Percentiles rank a stretch among this genome's conserved stretches.
These are phyloP conservation scores for Aspergillus tamarii DNA, from an alignment of 2,329 filamentous ascomycete species.

Conservation along the genomic window DNA sequence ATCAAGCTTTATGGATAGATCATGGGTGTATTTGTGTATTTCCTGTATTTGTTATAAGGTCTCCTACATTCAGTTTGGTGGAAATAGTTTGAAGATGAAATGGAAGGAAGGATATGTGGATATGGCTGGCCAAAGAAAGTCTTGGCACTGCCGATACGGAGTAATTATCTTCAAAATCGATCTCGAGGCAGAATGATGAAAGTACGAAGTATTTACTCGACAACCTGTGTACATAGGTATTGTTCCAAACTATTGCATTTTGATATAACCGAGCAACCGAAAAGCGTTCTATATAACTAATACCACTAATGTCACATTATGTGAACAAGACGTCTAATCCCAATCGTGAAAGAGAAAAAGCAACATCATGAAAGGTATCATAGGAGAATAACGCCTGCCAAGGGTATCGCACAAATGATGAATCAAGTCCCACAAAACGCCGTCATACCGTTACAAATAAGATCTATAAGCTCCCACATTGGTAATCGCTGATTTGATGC, in stretches of 20 bases:
- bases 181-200: background rate
- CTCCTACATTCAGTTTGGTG: background rate
- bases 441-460: slow-evolving; percentile 1
- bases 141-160: background rate
- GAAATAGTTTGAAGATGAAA: background rate
- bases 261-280: background rate
- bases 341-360: background rate
- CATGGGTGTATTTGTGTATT: background rate
- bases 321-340: background rate
- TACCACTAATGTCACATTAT: background rate
- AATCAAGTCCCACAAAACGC: slow-evolving; percentile 3
- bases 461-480: slow-evolving; percentile 25
- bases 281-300: background rate
- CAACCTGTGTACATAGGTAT: background rate
- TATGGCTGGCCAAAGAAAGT: background rate
- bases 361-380: background rate
- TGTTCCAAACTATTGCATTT: background rate
- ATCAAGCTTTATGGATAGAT: background rate
- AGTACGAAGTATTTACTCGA: too few species aligned
- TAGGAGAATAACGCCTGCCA: background rate
- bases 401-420: slow-evolving; percentile 8
- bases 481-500: slow-evolving; percentile 33
- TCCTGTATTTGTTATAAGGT: background rate
- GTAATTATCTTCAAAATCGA: background rate
- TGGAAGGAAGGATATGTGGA: too few species aligned